A percentile compares a stretch with the other conserved stretches of the same genome.
phyloP scores from a whole-genome alignment of 202 grass and related monocot genomes.

The Bolboschoenoplectus hybrid region DNA sequence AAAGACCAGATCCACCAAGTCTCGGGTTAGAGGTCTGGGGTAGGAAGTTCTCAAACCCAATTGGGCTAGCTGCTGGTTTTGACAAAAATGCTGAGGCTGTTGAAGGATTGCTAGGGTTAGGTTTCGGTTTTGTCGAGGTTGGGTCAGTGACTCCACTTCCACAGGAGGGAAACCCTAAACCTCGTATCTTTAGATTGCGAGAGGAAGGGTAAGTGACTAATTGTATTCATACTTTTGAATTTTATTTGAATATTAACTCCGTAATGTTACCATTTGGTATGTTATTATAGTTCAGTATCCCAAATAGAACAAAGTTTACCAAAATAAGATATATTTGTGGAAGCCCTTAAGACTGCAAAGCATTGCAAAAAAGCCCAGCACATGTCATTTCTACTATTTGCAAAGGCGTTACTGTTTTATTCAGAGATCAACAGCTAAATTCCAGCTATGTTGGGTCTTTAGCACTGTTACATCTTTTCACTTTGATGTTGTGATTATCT shows the following conservation, averaged over 20 bases:
- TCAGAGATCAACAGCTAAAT: neutral
- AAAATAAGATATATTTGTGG: neutral
- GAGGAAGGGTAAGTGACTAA: constrained; percentile 68
- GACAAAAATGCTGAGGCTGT: constrained; percentile 98
- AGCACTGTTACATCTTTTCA: neutral
- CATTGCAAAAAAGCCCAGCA: neutral
- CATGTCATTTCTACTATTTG: constrained; percentile 12
- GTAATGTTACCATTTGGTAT: neutral
- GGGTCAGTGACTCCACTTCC: constrained; percentile 92
- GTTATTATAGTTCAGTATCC: neutral
- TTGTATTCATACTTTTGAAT: constrained; percentile 13
- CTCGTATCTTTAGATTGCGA: constrained; percentile 78
- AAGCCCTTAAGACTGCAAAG: neutral
- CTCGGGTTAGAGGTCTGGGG: constrained; percentile 85
- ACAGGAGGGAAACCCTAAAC: constrained; percentile 96
- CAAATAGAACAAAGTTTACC: neutral
- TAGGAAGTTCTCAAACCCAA: constrained; percentile 83
- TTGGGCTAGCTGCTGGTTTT: constrained; percentile 95
- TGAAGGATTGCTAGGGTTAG: constrained; percentile 83
- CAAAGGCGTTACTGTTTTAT: neutral
- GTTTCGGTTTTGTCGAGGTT: constrained; percentile 99
- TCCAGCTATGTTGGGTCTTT: constrained; percentile 1
- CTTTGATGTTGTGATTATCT: neutral
- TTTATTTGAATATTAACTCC: constrained; percentile 9
- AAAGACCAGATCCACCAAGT: constrained; percentile 78